Evolutionary conservation across 2,329 filamentous ascomycete genomes (phyloP), one percentile per base, ranked within the genome.

Genomic region (Nakataea oryzae): DNA sequence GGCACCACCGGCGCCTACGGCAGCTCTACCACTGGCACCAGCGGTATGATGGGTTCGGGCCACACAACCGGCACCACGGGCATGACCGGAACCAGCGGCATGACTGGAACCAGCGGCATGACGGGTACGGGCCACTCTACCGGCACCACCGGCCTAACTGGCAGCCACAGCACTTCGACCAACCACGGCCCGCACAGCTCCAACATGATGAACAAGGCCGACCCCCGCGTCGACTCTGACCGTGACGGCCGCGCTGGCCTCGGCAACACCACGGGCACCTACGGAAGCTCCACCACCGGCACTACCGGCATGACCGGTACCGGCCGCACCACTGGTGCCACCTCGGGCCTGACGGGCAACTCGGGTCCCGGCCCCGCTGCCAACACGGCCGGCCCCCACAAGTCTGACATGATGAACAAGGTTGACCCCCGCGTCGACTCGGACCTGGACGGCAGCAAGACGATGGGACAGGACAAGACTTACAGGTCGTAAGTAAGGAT

Each of bases 391-490:
- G 76, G 77, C 3, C 76, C 76, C 34, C 77, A 79, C 66, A 72
- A 72, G 65, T 71, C 69, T 41, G 72, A 76, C 62, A 28, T 76
- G 58, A 12, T 74, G 64, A 79, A 79, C 69, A 77, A 76, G 69
- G 59, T 76, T 7, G 75, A 78, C 62, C 75, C 75, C 21, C 32
- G 78, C 29, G 80, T 86, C 58, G 83, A 85, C 71, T 80, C 78
- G 13, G 75, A 85, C 66, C 76, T 80, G 2, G 81, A 85, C 69
- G 78, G 79, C 58, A 79, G 75, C 69, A 78, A 78, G 73, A 85
- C 83, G 0, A 26, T 80, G 7, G 83, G 83, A 34, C 76, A 80
- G 58, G 76, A 85, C 71, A 83, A 81, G 70, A 80, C 78, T 21
- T 74, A 76, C 68, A 72, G 72, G 72, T 72, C 74, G 75, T 78